Base-by-base conservation (phyloP, 139 green algal genomes). In the Deuterostichococcus epilithicus region DNA sequence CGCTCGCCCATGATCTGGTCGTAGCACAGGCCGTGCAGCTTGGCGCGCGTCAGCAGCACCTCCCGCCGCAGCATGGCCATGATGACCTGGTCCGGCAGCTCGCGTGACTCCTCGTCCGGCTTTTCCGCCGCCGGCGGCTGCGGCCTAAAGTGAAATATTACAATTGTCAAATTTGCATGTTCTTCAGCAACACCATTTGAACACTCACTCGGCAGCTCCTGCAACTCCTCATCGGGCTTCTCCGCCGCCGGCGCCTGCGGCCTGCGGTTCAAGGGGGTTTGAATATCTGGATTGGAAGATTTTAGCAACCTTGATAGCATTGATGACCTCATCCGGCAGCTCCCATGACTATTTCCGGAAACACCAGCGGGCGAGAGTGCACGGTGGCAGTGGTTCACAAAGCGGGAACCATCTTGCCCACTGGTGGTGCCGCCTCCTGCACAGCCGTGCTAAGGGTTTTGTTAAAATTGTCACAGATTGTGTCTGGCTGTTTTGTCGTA, bases 1-100 rank as follows among this genome's bases (percentile, higher is more conserved):
- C 80, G 82, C 65, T 90, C 82, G n/a, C 72, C 68, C 38, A 75
- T 79, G 22, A 87, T 67, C 52, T 91, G 89, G 70, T 93, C 87
- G 69, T 88, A 90, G 60, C 86, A 60, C 38, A 95, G 83, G 20
- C 77, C 82, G 66, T 95, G 86, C 76, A 97, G 84, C 87, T 96
- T 97, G 72, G 91, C 89, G 20, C 78, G 67, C 25, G 91, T 96
- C 39, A 96, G 86, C 69, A 95, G 86, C 59, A 77, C 80, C 85
- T 97, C 92, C 3, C 91, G 83, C 30, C 78, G 68, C 76, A 96
- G 82, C 86, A 94, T 89, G 37, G 73, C 77, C 35, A 91, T 45
- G n/a, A 94, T 84, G 35, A 90, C 85, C 20, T 80, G 52, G 66
- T 94, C 89, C 28, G 88, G 86, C 44, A 91, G 68, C 30, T 68